phyloP scores from a whole-genome alignment of 345 rosid species.

The Camelina hispida region DNA sequence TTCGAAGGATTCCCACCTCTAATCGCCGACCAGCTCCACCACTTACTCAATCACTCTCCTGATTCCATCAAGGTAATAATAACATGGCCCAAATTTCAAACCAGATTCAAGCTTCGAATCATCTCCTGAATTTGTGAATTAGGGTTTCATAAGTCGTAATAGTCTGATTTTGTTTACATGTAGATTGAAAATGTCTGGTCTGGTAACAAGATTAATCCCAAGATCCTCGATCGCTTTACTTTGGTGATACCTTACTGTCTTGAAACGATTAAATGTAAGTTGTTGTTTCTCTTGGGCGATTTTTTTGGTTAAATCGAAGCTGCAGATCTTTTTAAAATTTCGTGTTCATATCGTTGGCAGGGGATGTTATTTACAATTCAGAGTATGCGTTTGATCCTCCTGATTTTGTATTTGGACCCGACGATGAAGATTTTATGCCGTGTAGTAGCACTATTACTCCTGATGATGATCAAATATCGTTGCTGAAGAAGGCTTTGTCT shows the following conservation, averaged over 20 bases:
- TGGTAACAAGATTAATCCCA: slow-evolving; percentile 65
- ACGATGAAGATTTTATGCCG: slow-evolving; percentile 80
- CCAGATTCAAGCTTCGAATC: not conserved
- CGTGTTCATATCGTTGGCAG: slow-evolving; percentile 43
- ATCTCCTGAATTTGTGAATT: not conserved
- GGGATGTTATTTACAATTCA: slow-evolving; percentile 88
- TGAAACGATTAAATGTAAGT: slow-evolving; percentile 78
- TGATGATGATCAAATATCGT: slow-evolving; percentile 46
- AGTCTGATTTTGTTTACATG: slow-evolving; percentile 4
- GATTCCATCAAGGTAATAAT: slow-evolving; percentile 68
- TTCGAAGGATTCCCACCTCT: slow-evolving; percentile 70
- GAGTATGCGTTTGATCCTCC: slow-evolving; percentile 78
- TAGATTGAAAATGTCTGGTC: slow-evolving; percentile 89
- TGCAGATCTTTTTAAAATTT: not conserved
- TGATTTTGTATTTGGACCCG: slow-evolving; percentile 80
- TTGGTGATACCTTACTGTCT: slow-evolving; percentile 89
- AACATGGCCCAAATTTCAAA: not conserved
- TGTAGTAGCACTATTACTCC: slow-evolving; percentile 35
- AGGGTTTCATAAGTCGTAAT: slow-evolving; percentile 24
- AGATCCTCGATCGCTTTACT: slow-evolving; percentile 79
- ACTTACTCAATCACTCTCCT: slow-evolving; percentile 69
- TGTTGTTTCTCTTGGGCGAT: slow-evolving; percentile 5
- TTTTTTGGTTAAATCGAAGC: not conserved
- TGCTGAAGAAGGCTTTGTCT: slow-evolving; percentile 49
- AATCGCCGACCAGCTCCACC: slow-evolving; percentile 83